Evolutionary conservation across 371 early-diverging fungal species (phyloP), one percentile per base, ranked within the genome.

Genomic region (Haplosporangium sp.): DNA sequence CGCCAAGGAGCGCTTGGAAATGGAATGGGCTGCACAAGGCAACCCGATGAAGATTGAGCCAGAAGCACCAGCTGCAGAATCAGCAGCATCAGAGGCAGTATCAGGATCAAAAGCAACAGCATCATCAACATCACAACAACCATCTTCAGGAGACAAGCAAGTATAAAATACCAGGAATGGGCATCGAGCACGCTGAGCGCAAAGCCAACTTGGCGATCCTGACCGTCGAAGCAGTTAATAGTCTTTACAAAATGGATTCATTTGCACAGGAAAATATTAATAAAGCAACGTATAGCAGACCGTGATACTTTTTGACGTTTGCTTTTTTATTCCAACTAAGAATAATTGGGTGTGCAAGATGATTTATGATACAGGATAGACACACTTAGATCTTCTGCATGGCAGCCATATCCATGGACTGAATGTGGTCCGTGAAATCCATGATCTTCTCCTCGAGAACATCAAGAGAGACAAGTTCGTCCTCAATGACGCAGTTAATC

Each of bases 401-500:
- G 57, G 95, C 87, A 82, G 90, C 93, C 82, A 96, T 85, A 83
- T 98, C 98, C 74, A 96, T 94, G 79, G 95, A 94, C 88, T 98
- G 98, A 77, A 95, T 93, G 73, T 85, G 88, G 83, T 96, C 97
- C 83, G 94, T 95, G 65, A 91, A 87, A 45, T 77, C 92, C 29
- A 67, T 67, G 82, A 98, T 96, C 79, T 87, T 56, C 55, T 96
- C 97, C 58, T 82, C 81, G 67, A 98, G 88, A 65, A 92, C 94
- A 71, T 96, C 96, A 74, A 90, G 86, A 56, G 87, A 81, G 63
- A 95, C 94, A 89, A 93, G 95, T 69, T 92, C 96, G 83, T 98
- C 98, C 84, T 95, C 95, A 73, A 98, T 89, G 81, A 95, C 95
- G 84, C 92, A 91, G 86, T 90, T 92, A 88, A 98, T 95, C 83